Evolutionary conservation across 2,329 filamentous ascomycete species (phyloP), one percentile per base, ranked within the genome.

Genomic region (Paecilomyces dactylethromorphus): DNA sequence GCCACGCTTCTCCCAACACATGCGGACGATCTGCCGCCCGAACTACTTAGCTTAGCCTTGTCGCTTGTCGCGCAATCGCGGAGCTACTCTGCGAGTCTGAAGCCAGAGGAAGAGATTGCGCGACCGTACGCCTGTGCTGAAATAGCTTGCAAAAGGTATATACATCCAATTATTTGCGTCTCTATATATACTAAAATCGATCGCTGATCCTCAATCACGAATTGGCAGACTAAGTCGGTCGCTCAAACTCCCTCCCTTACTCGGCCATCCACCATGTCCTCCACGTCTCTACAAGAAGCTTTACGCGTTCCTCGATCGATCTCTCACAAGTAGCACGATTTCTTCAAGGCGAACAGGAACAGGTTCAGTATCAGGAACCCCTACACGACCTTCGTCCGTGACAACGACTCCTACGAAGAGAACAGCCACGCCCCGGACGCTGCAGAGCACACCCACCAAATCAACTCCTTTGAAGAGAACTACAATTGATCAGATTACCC

Each of bases 61-160:
- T 91, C 88, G 8, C 79, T 96, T 6, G 83, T 95, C 52, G 87
- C 90, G 1, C 91, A 94, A 73, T 95, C 91, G 12, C 86, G 90
- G 33, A 85, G 87, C 69, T 87, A 86, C 67, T 91, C 90, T 55
- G 87, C 85, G 68, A 88, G 84, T 15, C 80, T 97, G 56, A 95
- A 92, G 71, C 82, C 87, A 2, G 91, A 95, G 58, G 92, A 96
- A 72, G 92, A 97, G 72, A 86, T 94, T 63, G 91, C 88, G n/a
- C 84, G 92, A 21, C 82, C 84, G 3, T 94, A 94, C 72, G 89
- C 88, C 3, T 96, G 92, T 71, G 89, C 90, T 13, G 88, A 96
- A 74, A 84, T 99, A 60, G 94, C 94, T 21, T 97, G 92, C 70
- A 91, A 93, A 66, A 85, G 90, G 89, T 90, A 76, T 52, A 66